Conservation (phyloP, 2,329 filamentous ascomycete genomes). For the Fusarium luffae region DNA sequence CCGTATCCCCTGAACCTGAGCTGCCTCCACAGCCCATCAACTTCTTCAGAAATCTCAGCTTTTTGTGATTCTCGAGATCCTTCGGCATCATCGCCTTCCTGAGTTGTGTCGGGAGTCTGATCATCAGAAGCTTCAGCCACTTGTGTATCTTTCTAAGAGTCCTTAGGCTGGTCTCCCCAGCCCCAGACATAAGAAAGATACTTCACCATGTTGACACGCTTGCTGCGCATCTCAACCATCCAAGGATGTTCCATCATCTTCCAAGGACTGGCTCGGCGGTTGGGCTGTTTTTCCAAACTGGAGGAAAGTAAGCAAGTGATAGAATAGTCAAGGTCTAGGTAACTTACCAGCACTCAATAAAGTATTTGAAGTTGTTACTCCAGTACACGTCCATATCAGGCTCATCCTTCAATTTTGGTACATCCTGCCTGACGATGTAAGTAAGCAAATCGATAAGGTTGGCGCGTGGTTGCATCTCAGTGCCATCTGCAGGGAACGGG, state of each 20-base stretch:
- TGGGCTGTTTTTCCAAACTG: slow-evolving; percentile 93
- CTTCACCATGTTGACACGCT: slow-evolving; percentile 97
- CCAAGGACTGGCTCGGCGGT: slow-evolving; percentile 91
- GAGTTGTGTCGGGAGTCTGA: slow-evolving; percentile 16
- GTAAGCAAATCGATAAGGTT: slow-evolving; percentile 95
- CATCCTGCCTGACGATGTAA: slow-evolving; percentile 95
- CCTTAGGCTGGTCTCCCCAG: slow-evolving; percentile 70
- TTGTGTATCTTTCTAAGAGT: slow-evolving; percentile 37
- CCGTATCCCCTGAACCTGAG: not conserved
- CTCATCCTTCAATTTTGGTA: slow-evolving; percentile 96
- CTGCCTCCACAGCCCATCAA: not conserved
- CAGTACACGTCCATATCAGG: slow-evolving; percentile 88
- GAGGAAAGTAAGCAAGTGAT: slow-evolving; percentile 38
- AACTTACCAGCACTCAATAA: slow-evolving; percentile 97
- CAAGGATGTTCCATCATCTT: slow-evolving; percentile 99
- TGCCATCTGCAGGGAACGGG: slow-evolving; percentile 96
- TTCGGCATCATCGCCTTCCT: slow-evolving; percentile 5
- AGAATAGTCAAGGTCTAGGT: not conserved
- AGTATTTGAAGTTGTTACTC: slow-evolving; percentile 99
- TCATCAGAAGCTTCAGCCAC: slow-evolving; percentile 21
- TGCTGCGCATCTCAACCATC: slow-evolving; percentile 96
- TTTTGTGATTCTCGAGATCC: not conserved
- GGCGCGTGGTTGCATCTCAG: slow-evolving; percentile 92
- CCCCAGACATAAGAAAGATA: slow-evolving; percentile 97
- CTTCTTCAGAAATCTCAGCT: not conserved